A percentile compares a stretch with the other conserved stretches of the same genome.
Evolutionary conservation across 176 grass and related monocot species (phyloP).

Genomic region (Carex scoparia): DNA sequence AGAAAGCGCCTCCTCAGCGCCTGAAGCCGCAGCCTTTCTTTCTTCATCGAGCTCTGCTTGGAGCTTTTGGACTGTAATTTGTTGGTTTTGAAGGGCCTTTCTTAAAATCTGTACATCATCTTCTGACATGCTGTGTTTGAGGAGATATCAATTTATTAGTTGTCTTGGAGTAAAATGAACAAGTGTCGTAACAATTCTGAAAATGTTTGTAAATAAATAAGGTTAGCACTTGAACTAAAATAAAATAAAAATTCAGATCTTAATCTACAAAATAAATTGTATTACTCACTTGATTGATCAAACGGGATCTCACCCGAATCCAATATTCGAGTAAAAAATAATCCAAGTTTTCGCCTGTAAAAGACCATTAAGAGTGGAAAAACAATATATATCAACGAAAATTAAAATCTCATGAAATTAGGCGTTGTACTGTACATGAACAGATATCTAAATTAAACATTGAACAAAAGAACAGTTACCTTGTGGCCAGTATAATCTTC

Average conservation of each 20-base stretch:
- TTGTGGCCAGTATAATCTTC: not conserved
- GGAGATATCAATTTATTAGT: too few species aligned
- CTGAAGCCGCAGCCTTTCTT: conserved; percentile 34
- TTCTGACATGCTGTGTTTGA: conserved; percentile 25
- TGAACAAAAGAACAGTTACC: conserved; percentile 10
- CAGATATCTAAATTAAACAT: conserved; percentile 8
- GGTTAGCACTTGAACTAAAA: not conserved
- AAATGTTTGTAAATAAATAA: not conserved
- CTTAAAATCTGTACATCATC: conserved; percentile 13
- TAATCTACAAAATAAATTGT: not conserved
- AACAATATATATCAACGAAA: too few species aligned
- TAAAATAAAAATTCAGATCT: not conserved
- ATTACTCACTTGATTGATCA: not conserved
- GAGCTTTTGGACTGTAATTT: conserved; percentile 15
- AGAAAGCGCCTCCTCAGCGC: conserved; percentile 33
- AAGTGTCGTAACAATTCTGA: not conserved
- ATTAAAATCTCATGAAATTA: too few species aligned
- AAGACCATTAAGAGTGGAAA: not conserved
- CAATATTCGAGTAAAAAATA: not conserved
- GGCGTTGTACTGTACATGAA: not conserved
- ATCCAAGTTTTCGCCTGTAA: not conserved
- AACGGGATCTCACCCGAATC: not conserved
- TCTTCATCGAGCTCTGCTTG: conserved; percentile 41
- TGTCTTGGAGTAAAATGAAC: not conserved
- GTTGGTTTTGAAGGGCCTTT: conserved; percentile 25